Percentiles rank a stretch among this genome's conserved stretches.
These are phyloP conservation scores for Acacia melanoxylon DNA, from an alignment of 306 rosid genomes.

Conservation along the genomic window DNA sequence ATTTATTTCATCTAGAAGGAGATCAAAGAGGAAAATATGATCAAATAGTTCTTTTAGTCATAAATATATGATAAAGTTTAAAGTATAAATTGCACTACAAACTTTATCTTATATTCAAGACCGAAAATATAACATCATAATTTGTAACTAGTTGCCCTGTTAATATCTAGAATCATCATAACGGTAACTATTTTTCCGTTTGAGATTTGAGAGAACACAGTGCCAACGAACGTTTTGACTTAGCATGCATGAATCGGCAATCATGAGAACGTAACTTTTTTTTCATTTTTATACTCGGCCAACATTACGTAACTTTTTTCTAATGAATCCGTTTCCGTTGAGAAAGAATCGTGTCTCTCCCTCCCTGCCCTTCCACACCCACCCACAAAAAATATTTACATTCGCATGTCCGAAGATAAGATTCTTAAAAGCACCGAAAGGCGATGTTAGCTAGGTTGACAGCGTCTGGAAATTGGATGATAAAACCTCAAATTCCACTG, in stretches of 20 bases:
- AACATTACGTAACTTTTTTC: background rate
- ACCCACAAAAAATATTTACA: background rate
- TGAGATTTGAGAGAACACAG: background rate
- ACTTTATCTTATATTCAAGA: no score
- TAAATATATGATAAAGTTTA: no score
- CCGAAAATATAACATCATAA: no score
- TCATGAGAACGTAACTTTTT: background rate
- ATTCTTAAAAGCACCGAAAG: background rate
- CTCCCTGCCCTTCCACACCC: background rate
- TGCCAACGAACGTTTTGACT: background rate
- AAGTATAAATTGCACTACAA: no score
- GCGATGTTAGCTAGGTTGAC: background rate
- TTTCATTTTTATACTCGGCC: background rate
- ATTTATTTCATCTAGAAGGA: background rate
- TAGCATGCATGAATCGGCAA: background rate
- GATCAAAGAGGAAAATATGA: background rate
- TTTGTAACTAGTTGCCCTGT: background rate
- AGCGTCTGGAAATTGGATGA: background rate
- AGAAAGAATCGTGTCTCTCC: background rate
- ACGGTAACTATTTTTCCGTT: background rate
- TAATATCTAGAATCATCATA: background rate
- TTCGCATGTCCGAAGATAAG: background rate
- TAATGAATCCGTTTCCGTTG: background rate
- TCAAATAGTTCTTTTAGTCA: no score
- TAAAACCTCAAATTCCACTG: background rate